Evolutionary conservation across 2,329 filamentous ascomycete species (phyloP).

Genomic region (Endocalyx cinctus): DNA sequence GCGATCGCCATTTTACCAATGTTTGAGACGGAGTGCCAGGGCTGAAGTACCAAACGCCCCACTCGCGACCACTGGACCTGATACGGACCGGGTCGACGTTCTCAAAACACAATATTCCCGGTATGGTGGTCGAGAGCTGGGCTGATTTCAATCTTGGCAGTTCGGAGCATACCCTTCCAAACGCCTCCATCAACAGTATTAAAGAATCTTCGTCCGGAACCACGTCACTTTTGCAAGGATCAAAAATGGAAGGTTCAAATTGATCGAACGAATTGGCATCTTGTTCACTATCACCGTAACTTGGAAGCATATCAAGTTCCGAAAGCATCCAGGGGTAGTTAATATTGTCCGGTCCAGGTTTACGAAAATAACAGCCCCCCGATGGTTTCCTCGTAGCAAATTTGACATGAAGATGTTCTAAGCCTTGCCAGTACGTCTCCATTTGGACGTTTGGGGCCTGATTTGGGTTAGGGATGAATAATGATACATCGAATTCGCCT

Average conservation of each 20-base stretch:
- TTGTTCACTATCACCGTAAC: slow-evolving; percentile 1
- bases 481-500: neutral
- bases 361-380: neutral
- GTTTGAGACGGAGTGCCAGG: neutral
- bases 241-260: neutral
- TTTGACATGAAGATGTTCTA: neutral
- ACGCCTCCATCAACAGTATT: slow-evolving; percentile 1
- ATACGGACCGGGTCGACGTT: neutral
- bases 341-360: neutral
- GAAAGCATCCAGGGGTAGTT: neutral
- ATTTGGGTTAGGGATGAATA: too few relatives aligned
- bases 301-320: neutral
- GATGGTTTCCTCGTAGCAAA: neutral
- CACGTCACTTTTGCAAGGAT: neutral
- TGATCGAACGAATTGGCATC: neutral
- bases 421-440: slow-evolving; percentile 1
- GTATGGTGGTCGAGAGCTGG: neutral
- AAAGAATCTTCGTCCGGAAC: slow-evolving; percentile 1
- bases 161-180: slow-evolving; percentile 1
- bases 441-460: neutral
- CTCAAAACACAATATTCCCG: neutral
- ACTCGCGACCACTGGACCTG: neutral
- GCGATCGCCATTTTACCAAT: neutral
- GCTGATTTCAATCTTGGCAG: neutral
- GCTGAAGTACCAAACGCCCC: slow-evolving; percentile 1